These are phyloP conservation scores for Volutella citrinella DNA, from an alignment of 2,329 filamentous ascomycete genomes.

Conservation along the genomic window DNA sequence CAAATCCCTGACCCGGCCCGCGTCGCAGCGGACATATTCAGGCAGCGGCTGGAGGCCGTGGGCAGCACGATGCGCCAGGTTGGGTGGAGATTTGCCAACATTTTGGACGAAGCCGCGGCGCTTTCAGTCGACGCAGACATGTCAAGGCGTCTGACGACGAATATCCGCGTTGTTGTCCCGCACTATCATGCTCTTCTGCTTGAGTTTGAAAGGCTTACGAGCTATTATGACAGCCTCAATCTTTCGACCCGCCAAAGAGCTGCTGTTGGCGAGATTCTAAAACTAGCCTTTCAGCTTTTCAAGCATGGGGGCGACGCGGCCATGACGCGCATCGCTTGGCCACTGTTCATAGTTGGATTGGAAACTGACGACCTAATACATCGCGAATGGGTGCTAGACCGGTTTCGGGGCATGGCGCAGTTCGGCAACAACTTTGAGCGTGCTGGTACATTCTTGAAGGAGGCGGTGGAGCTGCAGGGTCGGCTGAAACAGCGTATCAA, in stretches of 20 bases:
- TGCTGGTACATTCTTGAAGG: conserved; percentile 26
- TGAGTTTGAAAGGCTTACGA: conserved; percentile 17
- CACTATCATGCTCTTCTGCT: conserved; percentile 33
- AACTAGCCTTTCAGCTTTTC: conserved; percentile 30
- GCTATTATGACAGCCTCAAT: neutral
- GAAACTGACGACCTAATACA: conserved; percentile 32
- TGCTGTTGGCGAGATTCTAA: conserved; percentile 19
- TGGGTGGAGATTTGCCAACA: conserved; percentile 19
- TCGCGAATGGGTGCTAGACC: conserved; percentile 31
- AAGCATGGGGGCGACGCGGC: conserved; percentile 30
- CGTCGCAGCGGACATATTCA: conserved; percentile 15
- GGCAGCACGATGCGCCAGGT: conserved; percentile 20
- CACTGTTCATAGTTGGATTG: conserved; percentile 33
- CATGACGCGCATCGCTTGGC: conserved; percentile 31
- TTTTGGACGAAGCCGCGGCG: conserved; percentile 24
- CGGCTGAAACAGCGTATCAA: conserved; percentile 9
- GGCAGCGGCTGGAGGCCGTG: conserved; percentile 15
- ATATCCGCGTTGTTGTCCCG: conserved; percentile 33
- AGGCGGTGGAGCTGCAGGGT: conserved; percentile 18
- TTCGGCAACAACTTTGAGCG: conserved; percentile 32
- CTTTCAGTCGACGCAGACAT: conserved; percentile 22
- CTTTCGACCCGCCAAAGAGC: conserved; percentile 2
- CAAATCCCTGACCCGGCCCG: conserved; percentile 21
- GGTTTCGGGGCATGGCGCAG: conserved; percentile 26
- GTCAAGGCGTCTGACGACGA: conserved; percentile 29